Base-by-base conservation (phyloP, 179 eudicot species). In the Drosera spatulata region DNA sequence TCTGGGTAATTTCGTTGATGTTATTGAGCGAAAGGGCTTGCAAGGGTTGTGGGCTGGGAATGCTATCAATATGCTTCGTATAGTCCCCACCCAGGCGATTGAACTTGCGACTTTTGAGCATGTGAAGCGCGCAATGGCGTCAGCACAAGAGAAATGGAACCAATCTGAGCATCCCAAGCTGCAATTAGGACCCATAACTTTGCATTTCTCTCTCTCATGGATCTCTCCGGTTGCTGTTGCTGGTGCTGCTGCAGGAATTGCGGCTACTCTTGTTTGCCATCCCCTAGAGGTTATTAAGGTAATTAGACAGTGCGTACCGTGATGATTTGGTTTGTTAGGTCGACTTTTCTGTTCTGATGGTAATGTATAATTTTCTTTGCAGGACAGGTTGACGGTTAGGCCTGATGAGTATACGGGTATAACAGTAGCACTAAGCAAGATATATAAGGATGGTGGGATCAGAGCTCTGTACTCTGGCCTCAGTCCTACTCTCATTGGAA, bases 241-340 rank as follows among this genome's bases (percentile, higher is more conserved):
- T 50, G 98, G 98, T 67, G 98, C 96, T 44, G 82, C 96, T 55
- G 98, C 98, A 62, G 98, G 98, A 64, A 47, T 91, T 66, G 85
- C 76, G 53, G 82, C 90, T 66, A 88, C 98, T 14, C 95, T 91
- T 59, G 98, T 66, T 49, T 88, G 98, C 70, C 98, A 91, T 69
- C 98, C 98, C n/a, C 95, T 91, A 53, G 98, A 91, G 88, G 98
- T 88, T 58, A 75, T 91, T 55, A 91, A 91, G 98, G 98, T 88
- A 79, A 12, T 43, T 43, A 4, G 8, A 43, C 45, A 4, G 8
- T 4, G 8, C 0, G 45, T 4, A 43, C 2, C 33, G 1, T 22
- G 1, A 22, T 1, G 12, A 9, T n/a, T 49, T 49, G 52, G 5
- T 10, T 49, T 13, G 10, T 55, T 55, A 14, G n/a, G 38, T 53